Evolutionary conservation across 78 protist species (phyloP).

Genomic region (Isochrysis galbana): DNA sequence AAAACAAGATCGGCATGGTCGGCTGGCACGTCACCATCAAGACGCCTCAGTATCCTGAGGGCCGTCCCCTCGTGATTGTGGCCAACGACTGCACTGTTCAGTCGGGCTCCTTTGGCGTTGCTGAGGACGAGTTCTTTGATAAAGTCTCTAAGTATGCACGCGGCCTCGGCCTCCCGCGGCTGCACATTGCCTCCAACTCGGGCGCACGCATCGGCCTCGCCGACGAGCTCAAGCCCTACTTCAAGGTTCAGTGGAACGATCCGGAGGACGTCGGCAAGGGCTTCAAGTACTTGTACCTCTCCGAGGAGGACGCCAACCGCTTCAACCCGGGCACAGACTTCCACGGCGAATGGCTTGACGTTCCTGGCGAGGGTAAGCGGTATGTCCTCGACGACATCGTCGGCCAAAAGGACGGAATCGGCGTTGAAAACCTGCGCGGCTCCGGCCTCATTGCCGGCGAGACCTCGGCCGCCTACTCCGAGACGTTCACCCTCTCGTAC

Average conservation of each 20-base stretch:
- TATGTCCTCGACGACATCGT: slow-evolving; percentile 73
- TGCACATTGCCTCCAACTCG: slow-evolving; percentile 90
- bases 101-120: slow-evolving; percentile 88
- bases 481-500: slow-evolving; percentile 85
- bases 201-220: slow-evolving; percentile 98
- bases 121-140: slow-evolving; percentile 63
- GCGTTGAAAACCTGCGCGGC: slow-evolving; percentile 96
- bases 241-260: slow-evolving; percentile 80
- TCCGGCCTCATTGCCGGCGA: slow-evolving; percentile 97
- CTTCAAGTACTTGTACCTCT: slow-evolving; percentile 85
- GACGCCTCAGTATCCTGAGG: slow-evolving; percentile 90
- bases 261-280: slow-evolving; percentile 61
- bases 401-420: slow-evolving; percentile 85
- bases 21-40: slow-evolving; percentile 76
- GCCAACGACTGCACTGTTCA: slow-evolving; percentile 94
- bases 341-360: slow-evolving; percentile 27
- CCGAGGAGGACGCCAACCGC: slow-evolving; percentile 58
- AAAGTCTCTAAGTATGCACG: slow-evolving; percentile 83
- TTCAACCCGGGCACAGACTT: slow-evolving; percentile 11
- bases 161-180: slow-evolving; percentile 77
- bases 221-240: slow-evolving; percentile 75
- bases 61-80: slow-evolving; percentile 84
- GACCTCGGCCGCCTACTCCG: slow-evolving; percentile 89
- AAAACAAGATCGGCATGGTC: slow-evolving; percentile 88
- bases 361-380: slow-evolving; percentile 56